Base-by-base conservation (phyloP, 768 basidiomycete genomes). In the Phaeotremella fagi region DNA sequence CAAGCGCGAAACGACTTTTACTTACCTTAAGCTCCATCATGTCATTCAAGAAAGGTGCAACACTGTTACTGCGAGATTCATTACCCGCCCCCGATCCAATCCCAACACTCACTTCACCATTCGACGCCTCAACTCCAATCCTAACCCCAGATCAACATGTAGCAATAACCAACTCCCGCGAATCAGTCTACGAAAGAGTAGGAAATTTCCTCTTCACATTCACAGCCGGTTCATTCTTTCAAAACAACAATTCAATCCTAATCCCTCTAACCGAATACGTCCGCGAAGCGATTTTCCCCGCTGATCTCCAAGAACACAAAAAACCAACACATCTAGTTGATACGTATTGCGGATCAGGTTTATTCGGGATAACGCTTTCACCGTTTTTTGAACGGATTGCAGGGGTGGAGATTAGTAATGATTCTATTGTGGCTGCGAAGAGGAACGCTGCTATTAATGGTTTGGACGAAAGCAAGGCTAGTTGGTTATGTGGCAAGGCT, bases 201-300 rank as follows among this genome's bases (percentile, higher is more conserved):
- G 91, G 89, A 7, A 76, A 81, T 57, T 82, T 79, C 70, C 73
- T 85, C 41, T 95, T 98, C 76, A 54, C 57, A 14, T 76, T 76
- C 57, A 57, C 71, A 2, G 73, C 75, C n/a, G 84, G 86, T 43
- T 86, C 88, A 3, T 99, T 98, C 79, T 98, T 98, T 81, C 94
- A 99, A 70, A 97, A 97, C 79, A 99, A 99, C 81, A 92, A 94
- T 70, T 83, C 88, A 5, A 87, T 94, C 33, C 82, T 98, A 25
- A 79, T 83, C 4, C 84, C 88, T 0, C 80, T 99, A 46, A 87
- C 87, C n/a, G 70, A 81, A 55, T 89, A 92, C 75, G 90, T 94
- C 50, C 80, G 80, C 38, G 81, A 85, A 41, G 71, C 68, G n/a
- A 63, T 68, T 33, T 66, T 64, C 64, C 74, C 68, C 0, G 22